Evolutionary conservation across 495 filamentous ascomycete species (phyloP).

Genomic region (Penicillium fimorum): DNA sequence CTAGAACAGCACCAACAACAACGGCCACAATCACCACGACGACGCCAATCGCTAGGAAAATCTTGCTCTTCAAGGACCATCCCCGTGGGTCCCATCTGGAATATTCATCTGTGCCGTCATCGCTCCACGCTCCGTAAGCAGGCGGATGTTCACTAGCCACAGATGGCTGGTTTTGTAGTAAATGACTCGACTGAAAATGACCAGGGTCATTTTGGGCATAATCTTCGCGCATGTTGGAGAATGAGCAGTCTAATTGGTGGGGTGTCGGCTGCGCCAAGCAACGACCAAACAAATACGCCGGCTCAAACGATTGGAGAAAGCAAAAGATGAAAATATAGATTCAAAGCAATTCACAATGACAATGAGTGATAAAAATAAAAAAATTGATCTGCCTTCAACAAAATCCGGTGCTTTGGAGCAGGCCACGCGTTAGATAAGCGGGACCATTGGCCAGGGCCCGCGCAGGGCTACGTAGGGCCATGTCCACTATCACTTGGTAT

Average conservation of each 20-base stretch:
- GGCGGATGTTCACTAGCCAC: background rate
- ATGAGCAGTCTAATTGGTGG: background rate
- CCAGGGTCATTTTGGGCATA: background rate
- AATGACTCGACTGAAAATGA: background rate
- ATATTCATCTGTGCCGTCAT: background rate
- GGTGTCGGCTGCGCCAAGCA: background rate
- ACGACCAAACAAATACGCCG: background rate
- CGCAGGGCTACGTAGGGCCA: background rate
- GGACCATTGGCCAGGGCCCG: background rate
- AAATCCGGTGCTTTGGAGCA: background rate
- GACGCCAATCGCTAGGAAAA: slow-evolving; percentile 23
- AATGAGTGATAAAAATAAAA: background rate
- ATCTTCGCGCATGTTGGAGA: background rate
- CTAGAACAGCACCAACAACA: slow-evolving; percentile 48
- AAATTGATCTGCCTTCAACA: background rate
- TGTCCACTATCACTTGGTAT: background rate
- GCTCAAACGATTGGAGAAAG: background rate
- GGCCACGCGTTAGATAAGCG: slow-evolving; percentile 13
- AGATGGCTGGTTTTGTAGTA: background rate
- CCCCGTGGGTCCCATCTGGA: slow-evolving; percentile 19
- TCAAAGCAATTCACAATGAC: background rate
- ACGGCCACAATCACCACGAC: slow-evolving; percentile 44
- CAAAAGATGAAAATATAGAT: background rate
- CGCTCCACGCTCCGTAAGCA: background rate
- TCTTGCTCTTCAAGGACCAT: slow-evolving; percentile 25